These are phyloP conservation scores for Teunomyces atbi DNA, from an alignment of 805 yeast species.

Conservation along the genomic window DNA sequence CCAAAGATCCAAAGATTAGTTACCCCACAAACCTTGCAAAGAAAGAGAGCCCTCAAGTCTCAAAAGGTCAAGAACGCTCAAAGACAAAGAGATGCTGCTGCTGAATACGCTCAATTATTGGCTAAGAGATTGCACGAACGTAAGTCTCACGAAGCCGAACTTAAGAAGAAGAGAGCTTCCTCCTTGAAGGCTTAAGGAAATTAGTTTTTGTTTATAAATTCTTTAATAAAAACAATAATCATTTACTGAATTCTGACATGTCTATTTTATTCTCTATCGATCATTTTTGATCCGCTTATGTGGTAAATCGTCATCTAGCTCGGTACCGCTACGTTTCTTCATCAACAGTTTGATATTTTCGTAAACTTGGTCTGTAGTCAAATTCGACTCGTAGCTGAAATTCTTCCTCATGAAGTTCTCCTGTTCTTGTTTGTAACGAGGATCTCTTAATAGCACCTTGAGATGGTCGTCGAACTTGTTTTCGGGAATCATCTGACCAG, in stretches of 20 bases:
- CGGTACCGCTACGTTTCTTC: constrained; percentile 10
- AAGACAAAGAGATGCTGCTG: constrained; percentile 99
- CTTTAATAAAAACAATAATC: constrained; percentile 5
- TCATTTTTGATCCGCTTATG: constrained; percentile 9
- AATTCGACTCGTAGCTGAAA: constrained; percentile 44
- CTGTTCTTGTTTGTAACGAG: constrained; percentile 70
- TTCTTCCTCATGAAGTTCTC: constrained; percentile 59
- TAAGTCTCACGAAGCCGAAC: constrained; percentile 97
- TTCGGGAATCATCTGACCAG: constrained; percentile 69
- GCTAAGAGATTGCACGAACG: constrained; percentile 98
- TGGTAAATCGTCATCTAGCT: constrained; percentile 2
- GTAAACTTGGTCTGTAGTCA: constrained; percentile 58
- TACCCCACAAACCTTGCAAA: constrained; percentile 98
- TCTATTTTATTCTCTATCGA: neutral
- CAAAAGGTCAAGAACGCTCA: constrained; percentile 95
- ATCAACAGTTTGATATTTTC: constrained; percentile 50
- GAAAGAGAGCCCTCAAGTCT: constrained; percentile 96
- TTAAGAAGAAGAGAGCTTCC: constrained; percentile 99
- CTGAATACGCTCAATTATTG: constrained; percentile 98
- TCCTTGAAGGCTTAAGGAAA: constrained; percentile 80
- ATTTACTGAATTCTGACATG: neutral
- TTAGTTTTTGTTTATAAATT: constrained; percentile 3
- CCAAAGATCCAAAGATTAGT: constrained; percentile 99
- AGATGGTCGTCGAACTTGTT: constrained; percentile 70
- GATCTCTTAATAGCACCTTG: constrained; percentile 68